Base-by-base conservation (phyloP, 495 filamentous ascomycete species). In the Stereocaulon alpinum region DNA sequence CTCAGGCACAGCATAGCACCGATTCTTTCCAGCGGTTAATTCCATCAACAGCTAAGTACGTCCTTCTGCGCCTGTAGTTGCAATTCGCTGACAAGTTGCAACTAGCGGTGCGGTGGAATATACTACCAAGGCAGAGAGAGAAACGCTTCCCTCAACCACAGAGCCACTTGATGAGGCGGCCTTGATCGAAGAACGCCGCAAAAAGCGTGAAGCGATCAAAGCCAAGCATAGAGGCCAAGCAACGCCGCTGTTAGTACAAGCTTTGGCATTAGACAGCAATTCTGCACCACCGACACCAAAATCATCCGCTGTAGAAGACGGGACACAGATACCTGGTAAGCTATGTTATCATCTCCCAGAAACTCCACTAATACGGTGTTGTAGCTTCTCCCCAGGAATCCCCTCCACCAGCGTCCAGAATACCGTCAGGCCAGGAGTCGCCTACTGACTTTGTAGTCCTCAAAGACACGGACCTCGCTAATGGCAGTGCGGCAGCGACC, bases 161-260 rank as follows among this genome's bases (percentile, higher is more conserved):
- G 43, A 48, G 15, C 54, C 56, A 24, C 65, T 89, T 60, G 86
- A 95, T 66, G 86, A 94, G 76, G 86, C 84, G 56, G 80, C 84
- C 55, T 77, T 90, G 64, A 83, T 95, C 63, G 88, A 95, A 69
- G 86, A 92, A 67, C 87, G 92, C 54, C 86, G 89, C 12, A 90
- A 86, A 63, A 82, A 86, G 48, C 85, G 93, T 62, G 91, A 95
- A 74, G 91, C 89, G 29, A 88, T 95, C 64, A 84, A 88, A 68
- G 88, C 90, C 64, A 93, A 87, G 70, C 85, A 91, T 66, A 82
- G 82, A 68, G 82, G 81, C 48, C 81, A 84, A 67, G 80, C 83
- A 53, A 86, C 84, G 9, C 87, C 87, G 5, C 74, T 94, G 63
- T 79, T 85, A 61, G 81, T 92, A 18, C 88, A 93, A 71, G 87